Base-by-base conservation (phyloP, 108 stramenopile species). In the Cylindrotheca closterium region DNA sequence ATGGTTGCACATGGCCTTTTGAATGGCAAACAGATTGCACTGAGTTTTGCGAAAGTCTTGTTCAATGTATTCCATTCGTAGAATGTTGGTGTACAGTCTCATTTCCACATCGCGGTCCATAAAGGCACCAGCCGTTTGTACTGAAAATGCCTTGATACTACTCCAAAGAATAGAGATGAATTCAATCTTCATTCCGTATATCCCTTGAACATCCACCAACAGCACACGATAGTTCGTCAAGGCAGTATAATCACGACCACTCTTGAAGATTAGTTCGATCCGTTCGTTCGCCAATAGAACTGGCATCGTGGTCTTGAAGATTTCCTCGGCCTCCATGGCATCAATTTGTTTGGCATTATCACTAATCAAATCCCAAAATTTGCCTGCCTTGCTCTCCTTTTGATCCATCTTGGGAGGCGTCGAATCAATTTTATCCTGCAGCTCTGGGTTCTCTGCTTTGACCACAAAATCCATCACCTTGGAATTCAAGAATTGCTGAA, bases 91-190 rank as follows among this genome's bases (percentile, higher is more conserved):
- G 64, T 63, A 88, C 10, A 88, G 54, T 22, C 63, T 71, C 10
- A 88, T 60, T 51, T 88, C 82, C 8, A 68, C 81, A 45, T 88
- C 84, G 10, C 82, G 45, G 42, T 88, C 84, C 10, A 88, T 25
- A 22, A 80, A 66, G 49, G 77, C 80, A 1, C 87, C 87, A 28
- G 87, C 84, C 18, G 84, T 88, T 68, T 88, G 80, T 12, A 88
- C 83, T 19, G 84, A 80, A 57, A 71, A 85, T 60, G 78, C 87
- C 34, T 74, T 81, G 71, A 88, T 82, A 7, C 71, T 45, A 12
- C 65, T 65, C 79, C 79, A 88, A 1, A 80, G 60, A 59, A 88
- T 66, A 1, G 84, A 81, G 8, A 81, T 30, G 30, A 80, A 84
- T 33, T 79, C 80, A 30, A 85, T 79, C 22, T 75, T 77, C 62